Evolutionary conservation across 2,329 filamentous ascomycete species (phyloP), one percentile per base, ranked within the genome.

Genomic region (Colletotrichum cereale): DNA sequence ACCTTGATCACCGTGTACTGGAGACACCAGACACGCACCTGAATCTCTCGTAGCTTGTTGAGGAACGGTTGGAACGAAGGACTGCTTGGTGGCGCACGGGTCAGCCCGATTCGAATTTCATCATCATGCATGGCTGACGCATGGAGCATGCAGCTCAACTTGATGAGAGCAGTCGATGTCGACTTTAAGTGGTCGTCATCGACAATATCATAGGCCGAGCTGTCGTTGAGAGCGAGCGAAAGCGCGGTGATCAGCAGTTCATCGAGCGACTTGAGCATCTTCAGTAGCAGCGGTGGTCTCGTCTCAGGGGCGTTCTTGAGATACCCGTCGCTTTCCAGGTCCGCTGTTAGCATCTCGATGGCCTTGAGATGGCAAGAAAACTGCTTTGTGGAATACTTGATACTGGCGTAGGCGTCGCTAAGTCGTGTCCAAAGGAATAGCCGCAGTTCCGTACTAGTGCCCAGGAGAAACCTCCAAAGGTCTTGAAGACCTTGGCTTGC

Each of bases 371-470:
- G 89, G 80, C 95, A 98, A 0, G 93, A 97, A 38, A 98, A 90
- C 18, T 96, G 91, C 80, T 97, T 98, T 0, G 96, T 95, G 0
- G 89, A 84, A 76, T 98, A 97, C 10, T 93, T 89, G 72, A 99
- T 97, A 10, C 88, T 89, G 63, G 91, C 88, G 77, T 99, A 99
- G 0, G 96, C 96, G 74, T 96, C 93, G 47, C 94, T 91, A n/a
- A 99, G 87, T 62, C 94, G 91, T 73, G 93, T 92, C 96, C 96
- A 99, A 1, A 99, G 85, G 74, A 96, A 95, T 1, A 98, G 84
- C 44, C 94, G 91, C 62, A 98, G 84, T 64, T 95, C 94, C 1
- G 95, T 92, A 77, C 92, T 94, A 53, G 94, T 95, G 58, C 89
- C 91, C 64, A 92, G 88, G 4, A 99, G 85, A 74, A 98, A 98